Evolutionary conservation across 805 yeast genomes (phyloP), one percentile per base, ranked within the genome.

Genomic region (Candida germanica): DNA sequence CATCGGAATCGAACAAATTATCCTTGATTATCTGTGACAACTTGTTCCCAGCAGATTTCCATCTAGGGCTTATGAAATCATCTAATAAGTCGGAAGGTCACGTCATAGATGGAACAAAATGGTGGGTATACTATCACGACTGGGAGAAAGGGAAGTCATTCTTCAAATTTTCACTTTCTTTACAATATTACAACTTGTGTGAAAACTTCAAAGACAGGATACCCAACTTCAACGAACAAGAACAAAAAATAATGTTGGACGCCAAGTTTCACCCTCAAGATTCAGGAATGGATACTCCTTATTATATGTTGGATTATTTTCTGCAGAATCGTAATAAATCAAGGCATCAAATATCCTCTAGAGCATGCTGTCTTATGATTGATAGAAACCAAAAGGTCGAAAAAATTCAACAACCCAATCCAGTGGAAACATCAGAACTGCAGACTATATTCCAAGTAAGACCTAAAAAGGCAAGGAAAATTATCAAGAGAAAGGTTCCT

Each of bases 111-210:
- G 51, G 53, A 7, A 55, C 61, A 3, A 44, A 41, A 5, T 61
- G 65, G 64, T 40, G 35, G 6, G 14, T 38, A 19, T 42, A 53
- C 20, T 33, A 39, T 20, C 37, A 38, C 1, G 31, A 39, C 3
- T 39, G 45, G 30, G 26, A 29, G 2, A 40, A 35, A 18, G 30
- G 36, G 7, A 38, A 44, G 10, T 13, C 33, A 7, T 33, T 58
- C 9, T 29, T 36, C 6, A 51, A 51, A 29, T 39, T 50, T 19
- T 58, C 63, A 8, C 36, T 62, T 21, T 60, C 56, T 0, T 43
- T 54, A 27, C 58, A 56, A 31, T 41, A 51, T 18, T 45, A 46
- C 26, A 43, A 39, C 13, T 29, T 58, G 21, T 33, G 39, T 35
- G 54, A 44, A 42, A 36, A 17, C 26, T 39, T 35, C 26, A 18